phyloP scores from a whole-genome alignment of 108 stramenopile species.

The Stephanodiscus triporus region DNA sequence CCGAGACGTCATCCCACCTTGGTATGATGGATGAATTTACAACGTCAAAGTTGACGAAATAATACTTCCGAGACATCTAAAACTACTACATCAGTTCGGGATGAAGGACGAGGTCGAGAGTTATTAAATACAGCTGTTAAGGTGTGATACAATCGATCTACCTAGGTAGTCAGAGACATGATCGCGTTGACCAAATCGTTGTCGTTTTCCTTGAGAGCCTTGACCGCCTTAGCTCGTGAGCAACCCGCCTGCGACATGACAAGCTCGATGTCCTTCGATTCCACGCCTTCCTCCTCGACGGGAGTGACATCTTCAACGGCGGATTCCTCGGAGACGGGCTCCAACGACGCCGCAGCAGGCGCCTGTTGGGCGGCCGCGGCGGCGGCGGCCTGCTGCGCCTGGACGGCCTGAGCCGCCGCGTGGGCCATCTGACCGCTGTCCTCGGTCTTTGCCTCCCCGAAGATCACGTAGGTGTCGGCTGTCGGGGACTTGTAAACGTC shows the following conservation, averaged over 20 bases:
- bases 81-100: neutral
- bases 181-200: conserved; percentile 97
- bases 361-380: conserved; percentile 60
- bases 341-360: conserved; percentile 36
- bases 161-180: conserved; percentile 95
- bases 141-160: neutral
- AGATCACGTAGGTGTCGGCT: conserved; percentile 97
- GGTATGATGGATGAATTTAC: neutral
- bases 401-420: conserved; percentile 84
- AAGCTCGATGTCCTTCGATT: conserved; percentile 96
- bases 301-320: conserved; percentile 40
- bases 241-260: conserved; percentile 94
- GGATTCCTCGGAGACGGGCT: conserved; percentile 39
- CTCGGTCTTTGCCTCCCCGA: conserved; percentile 99
- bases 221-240: conserved; percentile 88
- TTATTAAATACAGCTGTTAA: conserved; percentile 8
- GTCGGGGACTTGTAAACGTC: conserved; percentile 95
- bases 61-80: neutral
- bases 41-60: neutral
- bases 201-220: conserved; percentile 95
- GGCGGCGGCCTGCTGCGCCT: conserved; percentile 75
- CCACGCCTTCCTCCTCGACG: conserved; percentile 94
- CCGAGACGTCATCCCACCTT: neutral
- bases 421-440: conserved; percentile 85
- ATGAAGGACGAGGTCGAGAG: neutral